A percentile compares a stretch with the other conserved stretches of the same genome.
Evolutionary conservation across 306 rosid species (phyloP).

Genomic region (Ormosia semicastrata): DNA sequence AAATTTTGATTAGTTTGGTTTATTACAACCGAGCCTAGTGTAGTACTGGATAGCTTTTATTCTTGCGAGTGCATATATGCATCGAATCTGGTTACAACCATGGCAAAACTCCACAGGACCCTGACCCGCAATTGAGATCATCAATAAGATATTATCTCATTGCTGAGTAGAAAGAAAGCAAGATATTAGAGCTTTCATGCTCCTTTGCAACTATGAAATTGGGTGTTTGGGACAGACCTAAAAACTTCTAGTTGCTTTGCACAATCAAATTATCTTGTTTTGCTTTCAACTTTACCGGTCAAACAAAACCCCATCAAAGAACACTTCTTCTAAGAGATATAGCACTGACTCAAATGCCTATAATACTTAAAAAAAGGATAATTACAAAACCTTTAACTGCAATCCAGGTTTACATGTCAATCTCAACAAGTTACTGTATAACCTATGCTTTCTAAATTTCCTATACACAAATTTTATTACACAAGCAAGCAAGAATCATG

Average conservation of each 20-base stretch:
- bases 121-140: not conserved
- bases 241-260: too few relatives aligned
- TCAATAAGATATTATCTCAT: too few relatives aligned
- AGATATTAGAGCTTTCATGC: too few relatives aligned
- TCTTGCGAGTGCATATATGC: not conserved
- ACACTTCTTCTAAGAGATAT: conserved; percentile 13
- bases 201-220: too few relatives aligned
- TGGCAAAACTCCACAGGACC: not conserved
- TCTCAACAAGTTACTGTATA: conserved; percentile 41
- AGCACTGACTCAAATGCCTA: conserved; percentile 4
- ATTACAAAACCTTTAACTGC: conserved; percentile 26
- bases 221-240: too few relatives aligned
- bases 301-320: not conserved
- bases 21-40: too few relatives aligned
- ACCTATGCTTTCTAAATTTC: conserved; percentile 51
- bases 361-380: conserved; percentile 11
- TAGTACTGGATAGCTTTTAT: not conserved
- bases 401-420: conserved; percentile 45
- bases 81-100: not conserved
- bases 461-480: conserved; percentile 66
- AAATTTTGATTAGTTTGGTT: not conserved
- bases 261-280: not conserved
- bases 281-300: not conserved
- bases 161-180: too few relatives aligned
- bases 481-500: conserved; percentile 63